Conservation (phyloP, 164 flowering plant genomes). For the Buxus sempervirens region DNA sequence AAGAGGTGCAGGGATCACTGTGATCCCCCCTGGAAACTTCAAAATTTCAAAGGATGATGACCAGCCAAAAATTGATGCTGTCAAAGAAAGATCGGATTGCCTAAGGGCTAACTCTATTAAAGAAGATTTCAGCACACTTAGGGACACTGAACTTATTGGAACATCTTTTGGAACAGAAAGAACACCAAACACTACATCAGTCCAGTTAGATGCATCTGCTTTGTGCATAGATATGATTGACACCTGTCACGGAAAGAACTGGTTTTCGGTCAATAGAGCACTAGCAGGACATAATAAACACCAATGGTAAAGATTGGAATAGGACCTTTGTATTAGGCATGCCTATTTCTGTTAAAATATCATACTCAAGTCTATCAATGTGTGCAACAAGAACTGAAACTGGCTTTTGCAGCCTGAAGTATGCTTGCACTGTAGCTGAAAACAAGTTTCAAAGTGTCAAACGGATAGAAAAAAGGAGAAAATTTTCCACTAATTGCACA, state of each 20-base stretch:
- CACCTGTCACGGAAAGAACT: constrained; percentile 38
- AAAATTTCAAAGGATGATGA: constrained; percentile 60
- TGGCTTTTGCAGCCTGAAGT: constrained; percentile 55
- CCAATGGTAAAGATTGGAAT: not conserved
- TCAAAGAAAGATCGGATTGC: constrained; percentile 51
- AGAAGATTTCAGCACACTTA: constrained; percentile 61
- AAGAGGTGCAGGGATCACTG: constrained; percentile 44
- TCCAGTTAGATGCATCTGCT: constrained; percentile 40
- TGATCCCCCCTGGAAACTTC: constrained; percentile 64
- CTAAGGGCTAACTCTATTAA: constrained; percentile 53
- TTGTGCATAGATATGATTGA: constrained; percentile 61
- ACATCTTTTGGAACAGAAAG: constrained; percentile 51
- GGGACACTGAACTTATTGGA: constrained; percentile 40
- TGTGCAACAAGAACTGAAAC: constrained; percentile 46
- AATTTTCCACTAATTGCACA: no score
- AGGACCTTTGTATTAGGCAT: constrained; percentile 55
- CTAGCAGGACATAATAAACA: not conserved
- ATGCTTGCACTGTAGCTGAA: constrained; percentile 68
- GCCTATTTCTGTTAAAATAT: constrained; percentile 55
- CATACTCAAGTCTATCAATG: constrained; percentile 51
- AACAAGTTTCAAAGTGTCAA: not conserved
- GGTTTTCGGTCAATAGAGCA: not conserved
- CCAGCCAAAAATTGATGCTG: constrained; percentile 54
- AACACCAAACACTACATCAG: constrained; percentile 65
- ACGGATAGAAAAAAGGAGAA: not conserved